These are phyloP conservation scores for Cubamyces sp. DNA, from an alignment of 768 basidiomycete genomes.

Conservation along the genomic window DNA sequence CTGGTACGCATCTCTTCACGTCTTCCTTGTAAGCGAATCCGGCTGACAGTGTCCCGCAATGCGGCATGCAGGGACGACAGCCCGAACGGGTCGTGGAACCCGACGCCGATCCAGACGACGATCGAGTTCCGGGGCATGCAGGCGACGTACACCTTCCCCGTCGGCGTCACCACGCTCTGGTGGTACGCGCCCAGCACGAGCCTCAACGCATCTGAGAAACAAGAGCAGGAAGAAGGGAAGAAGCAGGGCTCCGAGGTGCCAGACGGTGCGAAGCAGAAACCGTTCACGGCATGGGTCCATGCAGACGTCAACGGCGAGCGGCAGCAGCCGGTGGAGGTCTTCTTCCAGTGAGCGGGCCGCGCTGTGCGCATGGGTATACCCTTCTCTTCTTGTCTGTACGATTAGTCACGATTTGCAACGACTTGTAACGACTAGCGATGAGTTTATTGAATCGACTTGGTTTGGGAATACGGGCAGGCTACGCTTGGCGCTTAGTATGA, in stretches of 20 bases:
- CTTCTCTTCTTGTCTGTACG: background rate
- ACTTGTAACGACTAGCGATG: too few relatives aligned
- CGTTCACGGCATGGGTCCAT: constrained; percentile 19
- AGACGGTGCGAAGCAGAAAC: constrained; percentile 1
- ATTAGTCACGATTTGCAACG: too few relatives aligned
- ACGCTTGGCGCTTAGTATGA: too few relatives aligned
- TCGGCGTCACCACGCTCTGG: constrained; percentile 66
- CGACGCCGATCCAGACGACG: constrained; percentile 55
- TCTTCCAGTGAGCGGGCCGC: constrained; percentile 8
- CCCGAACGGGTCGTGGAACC: constrained; percentile 55
- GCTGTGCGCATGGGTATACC: background rate
- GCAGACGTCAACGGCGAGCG: constrained; percentile 14
- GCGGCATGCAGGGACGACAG: constrained; percentile 48
- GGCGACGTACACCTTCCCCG: constrained; percentile 79
- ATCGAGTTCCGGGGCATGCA: constrained; percentile 65
- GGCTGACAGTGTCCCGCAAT: background rate
- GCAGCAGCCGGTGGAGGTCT: constrained; percentile 14
- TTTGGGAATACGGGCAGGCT: too few relatives aligned
- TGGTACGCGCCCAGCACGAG: constrained; percentile 44
- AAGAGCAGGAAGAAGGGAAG: background rate
- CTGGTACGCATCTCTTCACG: constrained; percentile 41
- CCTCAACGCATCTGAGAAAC: background rate
- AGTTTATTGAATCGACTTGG: too few relatives aligned
- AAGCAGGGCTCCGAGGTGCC: background rate
- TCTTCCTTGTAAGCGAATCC: background rate